Conservation (phyloP, 129 eudicot genomes). For the Chrysanthemum seticuspe region DNA sequence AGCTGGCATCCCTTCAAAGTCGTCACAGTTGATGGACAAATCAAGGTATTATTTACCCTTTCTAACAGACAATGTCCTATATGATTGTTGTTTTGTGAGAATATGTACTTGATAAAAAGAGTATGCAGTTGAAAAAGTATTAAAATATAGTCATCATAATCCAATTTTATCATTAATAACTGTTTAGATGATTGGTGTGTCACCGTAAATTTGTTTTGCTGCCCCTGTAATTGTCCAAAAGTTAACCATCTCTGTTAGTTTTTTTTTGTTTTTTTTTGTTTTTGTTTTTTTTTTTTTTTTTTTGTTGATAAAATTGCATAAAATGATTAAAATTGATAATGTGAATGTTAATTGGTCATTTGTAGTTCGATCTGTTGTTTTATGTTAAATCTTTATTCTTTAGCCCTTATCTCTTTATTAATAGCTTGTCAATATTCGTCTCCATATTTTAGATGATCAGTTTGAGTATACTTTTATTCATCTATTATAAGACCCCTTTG, state of each 20-base stretch:
- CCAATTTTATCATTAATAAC: not conserved
- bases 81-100: not conserved
- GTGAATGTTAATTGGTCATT: too few species aligned
- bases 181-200: not conserved
- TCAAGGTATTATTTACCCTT: conserved; percentile 27
- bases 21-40: conserved; percentile 16
- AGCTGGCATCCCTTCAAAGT: conserved; percentile 90
- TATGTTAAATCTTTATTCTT: too few species aligned
- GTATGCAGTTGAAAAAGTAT: not conserved
- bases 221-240: not conserved
- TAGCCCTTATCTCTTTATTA: too few species aligned
- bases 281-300: not conserved
- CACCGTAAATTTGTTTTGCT: not conserved
- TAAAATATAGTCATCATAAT: not conserved
- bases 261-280: not conserved
- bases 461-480: too few species aligned
- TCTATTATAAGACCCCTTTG: too few species aligned
- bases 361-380: too few species aligned
- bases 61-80: not conserved
- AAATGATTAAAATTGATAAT: not conserved
- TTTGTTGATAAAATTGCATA: not conserved
- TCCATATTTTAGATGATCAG: too few species aligned
- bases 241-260: not conserved
- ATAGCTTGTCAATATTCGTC: too few species aligned
- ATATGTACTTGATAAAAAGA: not conserved